Conservation (phyloP, 2,329 filamentous ascomycete genomes). For the Macrophomina tecta region DNA sequence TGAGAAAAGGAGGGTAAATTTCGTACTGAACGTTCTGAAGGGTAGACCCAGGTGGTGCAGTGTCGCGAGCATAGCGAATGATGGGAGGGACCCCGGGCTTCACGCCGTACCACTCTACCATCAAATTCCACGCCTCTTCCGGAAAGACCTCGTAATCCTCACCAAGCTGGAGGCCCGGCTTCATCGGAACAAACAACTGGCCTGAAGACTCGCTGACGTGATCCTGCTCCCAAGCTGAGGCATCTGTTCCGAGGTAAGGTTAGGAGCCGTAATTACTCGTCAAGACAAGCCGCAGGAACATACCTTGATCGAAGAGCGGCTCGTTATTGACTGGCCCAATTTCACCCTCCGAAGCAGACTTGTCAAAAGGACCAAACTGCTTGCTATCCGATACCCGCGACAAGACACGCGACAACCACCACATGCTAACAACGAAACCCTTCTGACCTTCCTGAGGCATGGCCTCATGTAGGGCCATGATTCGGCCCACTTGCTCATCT, state of each 20-base stretch:
- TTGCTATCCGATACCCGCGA: slow-evolving; percentile 64
- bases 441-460: slow-evolving; percentile 72
- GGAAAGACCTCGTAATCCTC: slow-evolving; percentile 81
- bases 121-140: slow-evolving; percentile 78
- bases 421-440: slow-evolving; percentile 77
- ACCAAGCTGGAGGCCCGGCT: slow-evolving; percentile 66
- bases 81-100: slow-evolving; percentile 74
- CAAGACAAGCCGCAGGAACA: neutral
- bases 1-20: slow-evolving; percentile 82
- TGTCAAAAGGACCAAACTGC: slow-evolving; percentile 57
- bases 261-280: neutral
- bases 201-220: slow-evolving; percentile 48
- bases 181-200: slow-evolving; percentile 71
- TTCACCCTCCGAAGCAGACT: slow-evolving; percentile 65
- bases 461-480: slow-evolving; percentile 65
- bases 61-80: slow-evolving; percentile 78
- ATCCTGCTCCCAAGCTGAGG: slow-evolving; percentile 25
- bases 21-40: slow-evolving; percentile 78
- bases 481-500: slow-evolving; percentile 76
- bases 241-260: neutral
- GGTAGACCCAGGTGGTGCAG: slow-evolving; percentile 59
- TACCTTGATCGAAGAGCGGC: slow-evolving; percentile 35
- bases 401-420: slow-evolving; percentile 78
- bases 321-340: slow-evolving; percentile 84
- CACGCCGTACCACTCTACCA: slow-evolving; percentile 83